phyloP scores from a whole-genome alignment of 148 eudicot genomes.

The Rheum nobile region DNA sequence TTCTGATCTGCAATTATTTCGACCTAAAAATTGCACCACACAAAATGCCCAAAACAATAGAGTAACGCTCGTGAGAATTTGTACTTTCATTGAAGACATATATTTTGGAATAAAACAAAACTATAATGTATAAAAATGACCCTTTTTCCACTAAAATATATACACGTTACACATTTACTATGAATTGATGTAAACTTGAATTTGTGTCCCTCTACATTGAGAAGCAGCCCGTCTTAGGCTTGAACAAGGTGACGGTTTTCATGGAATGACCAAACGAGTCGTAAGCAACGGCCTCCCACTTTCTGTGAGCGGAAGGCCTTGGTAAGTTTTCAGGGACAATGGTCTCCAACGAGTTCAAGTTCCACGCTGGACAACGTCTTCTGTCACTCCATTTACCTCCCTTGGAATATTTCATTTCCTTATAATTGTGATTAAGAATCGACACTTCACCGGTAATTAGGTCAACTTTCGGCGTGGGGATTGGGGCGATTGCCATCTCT shows the following conservation, averaged over 20 bases:
- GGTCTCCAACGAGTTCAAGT: slow-evolving; percentile 56
- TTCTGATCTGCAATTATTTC: not conserved
- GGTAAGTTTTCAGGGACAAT: slow-evolving; percentile 88
- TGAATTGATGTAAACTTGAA: not conserved
- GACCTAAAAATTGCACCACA: not conserved
- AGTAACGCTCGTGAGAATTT: too few species aligned
- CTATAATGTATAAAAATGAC: not conserved
- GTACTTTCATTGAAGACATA: too few species aligned
- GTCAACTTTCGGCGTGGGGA: not conserved
- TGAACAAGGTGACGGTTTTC: slow-evolving; percentile 7
- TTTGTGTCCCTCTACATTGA: slow-evolving; percentile 10
- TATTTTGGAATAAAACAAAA: too few species aligned
- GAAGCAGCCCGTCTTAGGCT: slow-evolving; percentile 15
- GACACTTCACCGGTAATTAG: slow-evolving; percentile 1
- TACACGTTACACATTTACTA: not conserved
- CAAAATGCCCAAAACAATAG: not conserved
- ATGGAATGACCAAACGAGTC: slow-evolving; percentile 1
- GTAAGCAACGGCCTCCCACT: slow-evolving; percentile 44
- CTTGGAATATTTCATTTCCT: not conserved
- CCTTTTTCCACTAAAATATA: not conserved
- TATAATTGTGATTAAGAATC: not conserved
- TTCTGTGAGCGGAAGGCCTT: slow-evolving; percentile 49
- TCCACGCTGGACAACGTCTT: slow-evolving; percentile 57
- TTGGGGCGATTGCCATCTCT: slow-evolving; percentile 12
- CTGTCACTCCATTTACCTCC: slow-evolving; percentile 62